phyloP scores from a whole-genome alignment of 768 basidiomycete genomes.

The Amanita inopinata region DNA sequence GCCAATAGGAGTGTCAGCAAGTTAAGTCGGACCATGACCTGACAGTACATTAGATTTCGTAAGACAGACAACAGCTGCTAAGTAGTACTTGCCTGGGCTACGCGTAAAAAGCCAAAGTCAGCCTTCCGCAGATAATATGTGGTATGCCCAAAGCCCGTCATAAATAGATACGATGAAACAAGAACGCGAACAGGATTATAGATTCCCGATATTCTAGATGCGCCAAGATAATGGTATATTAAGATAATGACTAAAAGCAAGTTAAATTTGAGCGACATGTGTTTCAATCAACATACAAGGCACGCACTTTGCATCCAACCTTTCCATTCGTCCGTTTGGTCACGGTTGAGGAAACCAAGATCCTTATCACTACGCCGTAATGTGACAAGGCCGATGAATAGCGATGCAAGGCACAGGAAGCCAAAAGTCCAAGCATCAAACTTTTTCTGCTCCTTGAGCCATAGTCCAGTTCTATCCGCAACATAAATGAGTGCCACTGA shows the following conservation, averaged over 20 bases:
- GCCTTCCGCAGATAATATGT: slow-evolving; percentile 85
- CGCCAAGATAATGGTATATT: slow-evolving; percentile 87
- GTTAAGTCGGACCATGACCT: slow-evolving; percentile 79
- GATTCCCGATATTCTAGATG: slow-evolving; percentile 86
- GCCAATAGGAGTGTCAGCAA: slow-evolving; percentile 72
- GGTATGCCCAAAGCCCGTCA: slow-evolving; percentile 90
- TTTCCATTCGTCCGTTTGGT: slow-evolving; percentile 96
- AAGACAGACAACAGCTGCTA: slow-evolving; percentile 3
- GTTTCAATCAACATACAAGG: neutral
- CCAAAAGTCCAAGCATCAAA: slow-evolving; percentile 63
- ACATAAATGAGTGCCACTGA: slow-evolving; percentile 60
- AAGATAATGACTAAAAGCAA: slow-evolving; percentile 61
- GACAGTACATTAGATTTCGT: slow-evolving; percentile 10
- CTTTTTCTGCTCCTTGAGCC: slow-evolving; percentile 85
- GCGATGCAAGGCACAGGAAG: slow-evolving; percentile 40
- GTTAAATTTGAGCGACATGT: slow-evolving; percentile 7
- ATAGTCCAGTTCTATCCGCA: slow-evolving; percentile 80
- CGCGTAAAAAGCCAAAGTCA: slow-evolving; percentile 71
- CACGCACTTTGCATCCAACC: slow-evolving; percentile 93
- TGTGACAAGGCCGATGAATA: slow-evolving; percentile 53
- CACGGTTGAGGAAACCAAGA: slow-evolving; percentile 80
- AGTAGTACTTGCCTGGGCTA: slow-evolving; percentile 49
- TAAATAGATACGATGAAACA: slow-evolving; percentile 84
- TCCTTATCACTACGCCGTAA: slow-evolving; percentile 71
- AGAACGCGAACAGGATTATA: slow-evolving; percentile 87